Base-by-base conservation (phyloP, 805 yeast species). In the Saturnispora mendoncae region DNA sequence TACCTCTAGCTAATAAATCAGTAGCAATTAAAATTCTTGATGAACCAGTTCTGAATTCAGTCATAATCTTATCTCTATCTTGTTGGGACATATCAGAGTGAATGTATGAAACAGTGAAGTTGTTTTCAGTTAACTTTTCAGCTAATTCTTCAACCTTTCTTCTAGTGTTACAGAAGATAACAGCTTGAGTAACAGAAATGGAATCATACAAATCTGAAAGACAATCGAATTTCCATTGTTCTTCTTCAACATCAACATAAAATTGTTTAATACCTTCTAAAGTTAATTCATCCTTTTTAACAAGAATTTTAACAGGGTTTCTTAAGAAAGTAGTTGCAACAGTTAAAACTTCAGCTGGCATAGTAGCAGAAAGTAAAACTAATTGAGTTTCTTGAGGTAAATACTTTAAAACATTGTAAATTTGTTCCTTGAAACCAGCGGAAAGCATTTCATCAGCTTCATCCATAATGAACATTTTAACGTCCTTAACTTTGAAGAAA, bases 401-500 rank as follows among this genome's bases (percentile, higher is more conserved):
- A 64, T 79, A 78, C 52, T 82, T 74, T 76, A 84, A 92, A 50
- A 92, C 84, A 62, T 92, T 90, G 71, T 88, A 85, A 52, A 92
- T 90, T 67, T 88, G 97, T 58, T 85, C 92, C 69, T 85, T 84
- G 74, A 90, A 90, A 45, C 98, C 98, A 47, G 84, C 74, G 36
- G 85, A 76, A 62, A 90, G 75, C 79, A 90, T 75, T 74, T 92
- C 97, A 73, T 90, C 98, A 58, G 97, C 97, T 72, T 90, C 98
- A 70, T 90, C 98, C 59, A 92, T 74, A 61, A 90, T 80, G 68
- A 92, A 77, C 94, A 92, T 86, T 72, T 87, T 86, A 58, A 92
- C 73, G 64, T 80, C 74, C 56, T 84, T 76, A 50, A 95, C 81
- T 61, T 70, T 78, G 66, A 92, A 78, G 67, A 71, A 72, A 58